Percentiles rank a stretch among this genome's conserved stretches.
Conservation (phyloP, 1,139 yeast genomes). For the Yamadazyma pseudoaaseri region DNA sequence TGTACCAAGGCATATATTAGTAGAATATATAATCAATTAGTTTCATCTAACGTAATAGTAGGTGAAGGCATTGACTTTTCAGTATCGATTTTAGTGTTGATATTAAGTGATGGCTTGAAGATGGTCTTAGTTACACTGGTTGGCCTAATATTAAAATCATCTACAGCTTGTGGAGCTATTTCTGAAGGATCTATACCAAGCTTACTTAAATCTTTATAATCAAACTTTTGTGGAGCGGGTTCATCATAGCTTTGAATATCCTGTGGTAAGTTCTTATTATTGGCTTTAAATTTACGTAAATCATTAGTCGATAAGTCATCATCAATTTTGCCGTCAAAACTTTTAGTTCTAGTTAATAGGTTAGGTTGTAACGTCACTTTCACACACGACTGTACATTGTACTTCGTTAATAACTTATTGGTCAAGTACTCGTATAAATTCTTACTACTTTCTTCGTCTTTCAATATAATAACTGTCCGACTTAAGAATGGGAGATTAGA, state of each 20-base stretch:
- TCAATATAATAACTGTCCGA: conserved; percentile 41
- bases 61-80: conserved; percentile 23
- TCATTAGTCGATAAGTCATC: conserved; percentile 24
- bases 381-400: conserved; percentile 11
- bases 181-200: conserved; percentile 11
- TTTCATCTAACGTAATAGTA: conserved; percentile 41
- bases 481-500: conserved; percentile 42
- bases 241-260: conserved; percentile 28
- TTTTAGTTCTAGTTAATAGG: conserved; percentile 37
- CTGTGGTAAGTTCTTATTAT: conserved; percentile 10
- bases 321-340: conserved; percentile 29
- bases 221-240: conserved; percentile 38
- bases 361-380: conserved; percentile 44
- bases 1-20: no score
- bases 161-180: conserved; percentile 1
- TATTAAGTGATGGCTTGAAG: conserved; percentile 31
- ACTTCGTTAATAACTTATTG: conserved; percentile 5
- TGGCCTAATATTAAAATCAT: conserved; percentile 5
- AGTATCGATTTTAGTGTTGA: conserved; percentile 17
- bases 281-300: conserved; percentile 25
- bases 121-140: conserved; percentile 33
- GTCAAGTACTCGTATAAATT: conserved; percentile 23
- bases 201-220: conserved; percentile 28
- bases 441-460: conserved; percentile 30
- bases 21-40: no score